Evolutionary conservation across 2,329 filamentous ascomycete species (phyloP), one percentile per base, ranked within the genome.

Genomic region (Acarospora socialis): DNA sequence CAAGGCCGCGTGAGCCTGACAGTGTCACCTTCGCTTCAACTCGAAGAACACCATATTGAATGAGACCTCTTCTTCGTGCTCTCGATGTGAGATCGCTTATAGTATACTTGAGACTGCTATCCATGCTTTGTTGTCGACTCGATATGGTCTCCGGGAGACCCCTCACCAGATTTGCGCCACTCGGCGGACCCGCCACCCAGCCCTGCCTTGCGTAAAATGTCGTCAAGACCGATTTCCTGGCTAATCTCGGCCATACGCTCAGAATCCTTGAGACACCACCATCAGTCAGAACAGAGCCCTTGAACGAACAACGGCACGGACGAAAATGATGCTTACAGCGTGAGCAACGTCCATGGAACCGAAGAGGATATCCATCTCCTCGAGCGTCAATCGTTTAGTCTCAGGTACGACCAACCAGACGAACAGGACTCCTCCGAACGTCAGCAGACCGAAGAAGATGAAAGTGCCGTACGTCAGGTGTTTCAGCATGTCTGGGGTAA

Each of bases 241-340:
- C 81, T 76, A 45, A 83, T 80, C 50, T 77, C 70, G n/a, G 65
- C 65, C 73, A 81, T 81, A 17, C 77, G 66, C 53, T 78, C 73
- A 32, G 68, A 63, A 46, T 82, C 77, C 36, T 30, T 7, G 23
- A 5, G 20, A 13, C 2, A 34, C 17, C 3, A 10, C 8, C 8
- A n/a, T 21, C 7, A 4, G 18, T 8, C 13, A 8, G 13, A 9
- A 7, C 9, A 12, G 8, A 12, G 7, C 6, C 3, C 7, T 3
- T 4, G 4, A 14, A 6, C n/a, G 16, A 22, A 5, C 7, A 21
- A 31, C 9, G 7, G 7, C n/a, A 16, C 15, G 7, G n/a, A 9
- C 4, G 21, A 3, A 4, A 7, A 6, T n/a, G 16, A 18, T 7
- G 31, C 34, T 30, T 17, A 35, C 28, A 2, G 73, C 70, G 29